Evolutionary conservation across 2,329 filamentous ascomycete genomes (phyloP).

Genomic region (Aureobasidium sp.): DNA sequence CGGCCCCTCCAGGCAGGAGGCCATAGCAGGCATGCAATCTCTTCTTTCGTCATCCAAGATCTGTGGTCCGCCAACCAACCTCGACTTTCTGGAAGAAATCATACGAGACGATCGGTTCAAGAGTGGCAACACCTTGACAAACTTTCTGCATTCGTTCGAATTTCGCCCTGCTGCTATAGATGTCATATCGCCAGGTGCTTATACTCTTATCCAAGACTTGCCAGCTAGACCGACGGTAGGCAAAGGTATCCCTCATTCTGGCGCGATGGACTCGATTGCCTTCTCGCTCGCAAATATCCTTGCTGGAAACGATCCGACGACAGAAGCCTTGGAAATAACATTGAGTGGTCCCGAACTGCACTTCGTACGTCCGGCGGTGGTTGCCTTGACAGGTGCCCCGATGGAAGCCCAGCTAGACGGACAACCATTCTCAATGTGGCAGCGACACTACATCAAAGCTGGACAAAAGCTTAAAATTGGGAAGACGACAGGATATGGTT

Average conservation of each 20-base stretch:
- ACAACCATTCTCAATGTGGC: constrained; percentile 45
- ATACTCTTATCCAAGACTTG: constrained; percentile 51
- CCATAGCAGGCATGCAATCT: constrained; percentile 36
- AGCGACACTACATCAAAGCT: constrained; percentile 40
- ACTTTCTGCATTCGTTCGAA: constrained; percentile 44
- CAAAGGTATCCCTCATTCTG: constrained; percentile 50
- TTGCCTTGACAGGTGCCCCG: constrained; percentile 49
- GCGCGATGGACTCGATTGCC: constrained; percentile 54
- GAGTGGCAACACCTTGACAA: constrained; percentile 47
- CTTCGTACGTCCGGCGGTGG: constrained; percentile 46
- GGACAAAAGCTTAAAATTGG: constrained; percentile 49
- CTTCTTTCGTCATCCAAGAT: constrained; percentile 39
- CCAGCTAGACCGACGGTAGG: constrained; percentile 49
- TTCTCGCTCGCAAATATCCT: constrained; percentile 52
- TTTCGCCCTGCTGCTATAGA: constrained; percentile 46
- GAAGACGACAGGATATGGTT: constrained; percentile 43
- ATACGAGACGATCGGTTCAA: constrained; percentile 38
- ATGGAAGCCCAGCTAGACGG: constrained; percentile 46
- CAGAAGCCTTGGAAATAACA: constrained; percentile 52
- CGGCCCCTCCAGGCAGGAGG: constrained; percentile 30
- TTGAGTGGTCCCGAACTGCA: constrained; percentile 51
- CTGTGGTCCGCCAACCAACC: constrained; percentile 48
- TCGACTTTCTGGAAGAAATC: constrained; percentile 47
- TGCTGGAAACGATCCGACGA: constrained; percentile 44
- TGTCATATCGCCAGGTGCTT: constrained; percentile 47